A percentile compares a stretch with the other conserved stretches of the same genome.
phyloP scores from a whole-genome alignment of 2,329 filamentous ascomycete species.

The Myriosclerotinia duriaeana region DNA sequence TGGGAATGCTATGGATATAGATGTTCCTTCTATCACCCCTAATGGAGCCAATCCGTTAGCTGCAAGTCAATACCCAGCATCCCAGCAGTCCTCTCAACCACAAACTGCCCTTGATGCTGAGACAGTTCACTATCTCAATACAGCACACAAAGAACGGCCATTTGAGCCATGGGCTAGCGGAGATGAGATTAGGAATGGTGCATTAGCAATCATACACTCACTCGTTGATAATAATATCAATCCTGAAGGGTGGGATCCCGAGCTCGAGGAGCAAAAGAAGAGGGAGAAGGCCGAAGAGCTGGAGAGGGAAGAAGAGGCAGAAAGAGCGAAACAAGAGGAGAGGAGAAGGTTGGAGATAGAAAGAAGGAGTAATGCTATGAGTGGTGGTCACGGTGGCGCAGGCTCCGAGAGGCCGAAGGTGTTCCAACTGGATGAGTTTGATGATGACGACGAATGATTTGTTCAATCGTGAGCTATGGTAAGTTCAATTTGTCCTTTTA shows the following conservation, averaged over 20 bases:
- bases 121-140: constrained; percentile 50
- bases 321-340: constrained; percentile 41
- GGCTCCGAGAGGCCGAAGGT: constrained; percentile 41
- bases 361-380: constrained; percentile 30
- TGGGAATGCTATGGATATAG: constrained; percentile 30
- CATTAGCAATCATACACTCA: constrained; percentile 62
- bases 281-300: constrained; percentile 40
- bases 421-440: constrained; percentile 46
- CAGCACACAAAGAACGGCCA: constrained; percentile 50
- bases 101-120: constrained; percentile 40
- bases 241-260: constrained; percentile 58
- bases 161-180: constrained; percentile 79
- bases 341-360: constrained; percentile 33
- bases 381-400: constrained; percentile 23
- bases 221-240: constrained; percentile 63
- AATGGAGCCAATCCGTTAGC: background rate
- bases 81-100: constrained; percentile 29
- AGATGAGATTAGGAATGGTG: constrained; percentile 66
- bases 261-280: constrained; percentile 40
- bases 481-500: background rate
- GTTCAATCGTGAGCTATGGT: background rate
- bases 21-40: constrained; percentile 23
- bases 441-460: constrained; percentile 43
- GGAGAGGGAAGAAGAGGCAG: constrained; percentile 29
- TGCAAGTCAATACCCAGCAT: constrained; percentile 23